Conservation (phyloP, 1,139 yeast species). For the Hansenula sp. region DNA sequence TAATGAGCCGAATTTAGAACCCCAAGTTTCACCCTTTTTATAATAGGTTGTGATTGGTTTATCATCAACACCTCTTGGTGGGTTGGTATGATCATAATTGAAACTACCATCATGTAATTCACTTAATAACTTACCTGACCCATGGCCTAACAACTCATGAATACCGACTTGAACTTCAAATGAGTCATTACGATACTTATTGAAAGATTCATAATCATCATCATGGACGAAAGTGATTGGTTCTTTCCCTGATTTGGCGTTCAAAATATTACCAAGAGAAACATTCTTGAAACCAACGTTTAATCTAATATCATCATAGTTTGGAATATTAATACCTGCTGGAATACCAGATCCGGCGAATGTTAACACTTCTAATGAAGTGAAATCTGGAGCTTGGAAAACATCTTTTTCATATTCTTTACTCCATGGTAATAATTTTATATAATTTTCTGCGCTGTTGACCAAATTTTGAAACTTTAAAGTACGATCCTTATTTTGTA, state of each 20-base stretch:
- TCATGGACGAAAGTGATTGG: constrained; percentile 63
- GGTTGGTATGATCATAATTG: constrained; percentile 63
- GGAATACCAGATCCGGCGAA: constrained; percentile 90
- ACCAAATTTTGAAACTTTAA: constrained; percentile 73
- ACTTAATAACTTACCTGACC: constrained; percentile 76
- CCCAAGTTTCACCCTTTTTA: constrained; percentile 85
- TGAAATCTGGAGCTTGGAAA: constrained; percentile 91
- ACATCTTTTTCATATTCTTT: constrained; percentile 69
- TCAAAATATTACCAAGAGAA: constrained; percentile 78
- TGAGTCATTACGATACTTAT: constrained; percentile 74
- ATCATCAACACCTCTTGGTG: constrained; percentile 54
- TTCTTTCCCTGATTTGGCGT: constrained; percentile 70
- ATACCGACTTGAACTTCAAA: constrained; percentile 92
- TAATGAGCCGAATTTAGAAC: constrained; percentile 72
- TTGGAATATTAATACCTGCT: constrained; percentile 90
- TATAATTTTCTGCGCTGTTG: constrained; percentile 58
- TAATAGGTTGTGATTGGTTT: constrained; percentile 65
- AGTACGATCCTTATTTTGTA: constrained; percentile 85
- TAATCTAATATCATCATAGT: constrained; percentile 83
- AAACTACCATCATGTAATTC: constrained; percentile 60
- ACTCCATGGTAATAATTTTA: constrained; percentile 74
- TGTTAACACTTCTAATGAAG: constrained; percentile 83
- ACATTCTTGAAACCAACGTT: constrained; percentile 86
- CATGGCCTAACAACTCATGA: constrained; percentile 91
- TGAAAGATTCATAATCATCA: constrained; percentile 51